phyloP scores from a whole-genome alignment of 2,329 filamentous ascomycete genomes.

The Neurospora sp. region DNA sequence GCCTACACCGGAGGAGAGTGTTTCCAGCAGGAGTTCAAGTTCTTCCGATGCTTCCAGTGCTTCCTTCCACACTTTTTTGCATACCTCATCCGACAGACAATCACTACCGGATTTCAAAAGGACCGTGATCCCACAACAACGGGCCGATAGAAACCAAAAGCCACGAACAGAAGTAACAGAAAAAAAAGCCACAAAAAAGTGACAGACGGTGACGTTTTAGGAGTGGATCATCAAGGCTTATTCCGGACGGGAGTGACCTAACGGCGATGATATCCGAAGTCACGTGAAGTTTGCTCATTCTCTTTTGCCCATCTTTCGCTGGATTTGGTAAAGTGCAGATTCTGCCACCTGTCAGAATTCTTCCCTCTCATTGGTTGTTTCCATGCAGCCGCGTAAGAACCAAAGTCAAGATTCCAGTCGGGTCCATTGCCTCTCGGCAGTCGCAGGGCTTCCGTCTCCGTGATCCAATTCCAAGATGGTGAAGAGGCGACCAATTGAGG shows the following conservation, averaged over 20 bases:
- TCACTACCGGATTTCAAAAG: background rate
- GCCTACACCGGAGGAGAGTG: background rate
- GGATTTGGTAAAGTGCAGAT: background rate
- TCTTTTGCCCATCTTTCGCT: background rate
- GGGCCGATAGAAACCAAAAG: background rate
- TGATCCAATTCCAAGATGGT: background rate
- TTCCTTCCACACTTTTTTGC: background rate
- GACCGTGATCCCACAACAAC: background rate
- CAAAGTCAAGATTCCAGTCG: background rate
- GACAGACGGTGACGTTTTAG: background rate
- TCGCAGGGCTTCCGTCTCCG: background rate
- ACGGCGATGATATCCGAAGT: background rate
- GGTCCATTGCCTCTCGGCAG: background rate
- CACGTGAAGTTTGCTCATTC: background rate
- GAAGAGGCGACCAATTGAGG: background rate
- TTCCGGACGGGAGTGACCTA: background rate
- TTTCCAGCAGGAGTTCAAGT: background rate
- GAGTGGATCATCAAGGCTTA: background rate
- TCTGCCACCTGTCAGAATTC: background rate
- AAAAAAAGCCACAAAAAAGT: background rate
- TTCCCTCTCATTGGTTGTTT: background rate
- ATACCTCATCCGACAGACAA: background rate
- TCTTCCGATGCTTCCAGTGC: background rate
- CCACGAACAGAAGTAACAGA: background rate
- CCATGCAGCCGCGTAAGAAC: background rate